phyloP scores from a whole-genome alignment of 1,139 yeast genomes.

The Blastobotrys illinoisensis region DNA sequence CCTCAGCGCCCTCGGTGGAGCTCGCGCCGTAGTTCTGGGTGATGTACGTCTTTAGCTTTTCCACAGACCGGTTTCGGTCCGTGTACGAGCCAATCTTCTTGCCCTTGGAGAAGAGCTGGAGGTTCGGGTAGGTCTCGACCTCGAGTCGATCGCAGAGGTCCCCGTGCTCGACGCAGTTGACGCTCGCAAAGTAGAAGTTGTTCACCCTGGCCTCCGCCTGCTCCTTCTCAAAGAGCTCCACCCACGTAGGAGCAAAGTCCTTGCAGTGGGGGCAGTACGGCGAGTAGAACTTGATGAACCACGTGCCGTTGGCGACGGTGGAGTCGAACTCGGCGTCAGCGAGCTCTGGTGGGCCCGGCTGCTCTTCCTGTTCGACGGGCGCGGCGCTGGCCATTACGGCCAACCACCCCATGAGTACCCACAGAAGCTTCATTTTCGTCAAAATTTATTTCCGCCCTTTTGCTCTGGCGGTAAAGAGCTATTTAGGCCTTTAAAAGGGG shows the following conservation, averaged over 20 bases:
- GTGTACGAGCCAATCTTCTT: slow-evolving; percentile 24
- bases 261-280: slow-evolving; percentile 40
- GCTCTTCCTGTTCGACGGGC: not conserved
- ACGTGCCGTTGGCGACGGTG: slow-evolving; percentile 23
- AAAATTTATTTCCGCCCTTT: not conserved
- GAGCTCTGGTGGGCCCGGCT: slow-evolving; percentile 1
- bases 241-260: slow-evolving; percentile 38
- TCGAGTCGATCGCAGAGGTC: slow-evolving; percentile 34
- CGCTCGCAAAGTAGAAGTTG: slow-evolving; percentile 34
- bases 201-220: slow-evolving; percentile 16
- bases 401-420: not conserved
- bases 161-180: slow-evolving; percentile 38
- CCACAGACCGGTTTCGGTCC: slow-evolving; percentile 12
- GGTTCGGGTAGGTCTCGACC: slow-evolving; percentile 32
- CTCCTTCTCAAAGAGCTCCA: slow-evolving; percentile 23
- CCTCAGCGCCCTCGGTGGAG: not conserved
- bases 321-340: slow-evolving; percentile 4
- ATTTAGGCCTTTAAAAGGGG: not conserved
- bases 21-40: not conserved
- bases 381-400: not conserved
- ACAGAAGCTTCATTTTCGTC: not conserved
- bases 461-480: not conserved
- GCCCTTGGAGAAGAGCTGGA: slow-evolving; percentile 34
- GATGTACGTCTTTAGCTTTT: slow-evolving; percentile 6
- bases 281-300: slow-evolving; percentile 39